Base-by-base conservation (phyloP, 2,329 filamentous ascomycete species). In the Capronia coronata region DNA sequence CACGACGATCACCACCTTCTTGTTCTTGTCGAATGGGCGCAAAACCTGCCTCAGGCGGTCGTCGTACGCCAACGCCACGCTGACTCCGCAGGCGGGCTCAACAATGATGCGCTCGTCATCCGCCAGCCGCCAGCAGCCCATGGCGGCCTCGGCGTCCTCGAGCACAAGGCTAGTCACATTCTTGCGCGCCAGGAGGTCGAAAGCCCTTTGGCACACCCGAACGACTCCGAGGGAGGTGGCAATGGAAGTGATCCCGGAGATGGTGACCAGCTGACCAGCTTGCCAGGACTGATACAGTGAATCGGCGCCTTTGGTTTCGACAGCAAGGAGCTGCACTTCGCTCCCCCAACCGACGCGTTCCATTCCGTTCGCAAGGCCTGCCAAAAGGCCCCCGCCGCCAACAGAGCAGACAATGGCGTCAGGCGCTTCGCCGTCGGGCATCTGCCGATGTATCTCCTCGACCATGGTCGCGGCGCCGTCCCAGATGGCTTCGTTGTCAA, bases 21-120 rank as follows among this genome's bases (percentile, higher is more conserved):
- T n/a, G n/a, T n/a, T n/a, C n/a, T 86, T 87, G 64, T 81, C 84
- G n/a, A 52, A 44, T 2, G 23, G 40, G 19, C 43, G 48, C 25
- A 55, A 16, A 16, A 55, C 43, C 19, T 43, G 37, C 37, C 34
- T 47, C 11, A 59, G 39, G 11, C 46, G 23, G 2, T 23, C 47
- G 13, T 55, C 51, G 43, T 57, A 57, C 11, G 51, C 54, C 22
- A 54, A 43, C 19, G 56, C 87, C 10, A 94, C 69, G 43, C 84
- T 85, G 4, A 91, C 88, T 1, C 29, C 29, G n/a, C 7, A 32
- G 7, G 29, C 29, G 13, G 29, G 7, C 29, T 32, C 91, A 2
- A 95, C 87, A 49, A 95, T 72, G 49, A 91, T 70, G 19, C 84
- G 73, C 59, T 90, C 86, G 53, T 94, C 88, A 57, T 96, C 86